These are phyloP conservation scores for Takashimella koratensis DNA, from an alignment of 1,284 basidiomycete species.

Conservation along the genomic window DNA sequence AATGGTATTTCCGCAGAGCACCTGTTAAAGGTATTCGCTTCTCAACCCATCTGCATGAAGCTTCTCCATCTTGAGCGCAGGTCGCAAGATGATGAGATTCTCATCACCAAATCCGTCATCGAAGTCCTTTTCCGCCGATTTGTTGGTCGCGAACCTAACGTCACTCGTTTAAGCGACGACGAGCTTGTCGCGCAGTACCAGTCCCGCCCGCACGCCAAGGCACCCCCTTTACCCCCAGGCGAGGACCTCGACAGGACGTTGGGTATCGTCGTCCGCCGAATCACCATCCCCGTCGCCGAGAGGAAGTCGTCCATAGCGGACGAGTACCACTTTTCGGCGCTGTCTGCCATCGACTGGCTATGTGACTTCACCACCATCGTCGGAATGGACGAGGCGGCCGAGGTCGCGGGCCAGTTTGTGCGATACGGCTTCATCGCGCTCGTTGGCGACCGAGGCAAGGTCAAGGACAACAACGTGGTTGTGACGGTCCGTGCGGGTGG, in stretches of 20 bases:
- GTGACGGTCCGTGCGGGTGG: slow-evolving; percentile 62
- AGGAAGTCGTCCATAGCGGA: slow-evolving; percentile 14
- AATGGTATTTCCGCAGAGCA: slow-evolving; percentile 94
- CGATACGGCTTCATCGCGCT: slow-evolving; percentile 85
- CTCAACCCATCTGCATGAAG: slow-evolving; percentile 97
- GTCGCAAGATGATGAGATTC: slow-evolving; percentile 91
- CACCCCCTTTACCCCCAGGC: slow-evolving; percentile 21
- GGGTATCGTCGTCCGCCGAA: slow-evolving; percentile 48
- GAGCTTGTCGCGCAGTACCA: slow-evolving; percentile 44
- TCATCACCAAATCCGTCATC: slow-evolving; percentile 88
- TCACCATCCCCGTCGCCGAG: slow-evolving; percentile 11
- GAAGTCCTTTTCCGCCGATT: slow-evolving; percentile 94
- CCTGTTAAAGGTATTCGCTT: slow-evolving; percentile 80
- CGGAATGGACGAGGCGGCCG: slow-evolving; percentile 92
- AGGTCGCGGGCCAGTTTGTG: slow-evolving; percentile 96
- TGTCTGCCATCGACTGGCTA: slow-evolving; percentile 90
- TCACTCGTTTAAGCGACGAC: slow-evolving; percentile 48
- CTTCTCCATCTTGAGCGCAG: slow-evolving; percentile 93
- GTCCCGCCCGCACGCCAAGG: slow-evolving; percentile 37
- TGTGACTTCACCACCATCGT: slow-evolving; percentile 96
- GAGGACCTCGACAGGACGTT: slow-evolving; percentile 51
- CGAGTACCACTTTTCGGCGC: slow-evolving; percentile 80
- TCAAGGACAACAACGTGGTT: slow-evolving; percentile 81
- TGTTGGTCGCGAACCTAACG: slow-evolving; percentile 79
- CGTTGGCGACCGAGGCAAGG: slow-evolving; percentile 63